Evolutionary conservation across 495 filamentous ascomycete genomes (phyloP), one percentile per base, ranked within the genome.

Genomic region (Pyrenopolyporus hunteri): DNA sequence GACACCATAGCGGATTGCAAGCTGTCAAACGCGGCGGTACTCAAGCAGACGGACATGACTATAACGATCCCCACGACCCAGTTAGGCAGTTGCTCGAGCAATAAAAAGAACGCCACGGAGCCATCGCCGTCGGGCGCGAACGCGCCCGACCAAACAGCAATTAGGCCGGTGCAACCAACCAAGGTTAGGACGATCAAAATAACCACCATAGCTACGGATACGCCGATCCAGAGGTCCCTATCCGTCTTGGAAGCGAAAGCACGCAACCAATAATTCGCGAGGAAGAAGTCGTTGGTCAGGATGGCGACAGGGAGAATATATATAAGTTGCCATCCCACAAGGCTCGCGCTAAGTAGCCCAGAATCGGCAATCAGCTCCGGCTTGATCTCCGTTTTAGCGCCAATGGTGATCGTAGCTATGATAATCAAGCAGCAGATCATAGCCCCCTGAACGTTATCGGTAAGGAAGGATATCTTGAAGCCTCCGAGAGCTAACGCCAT

Each of bases 201-300:
- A 43, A 74, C 81, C 6, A 85, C 69, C 9, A 82, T 80, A 14
- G 89, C 89, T 13, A 88, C 74, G n/a, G 77, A 77, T 26, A 87
- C 78, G 8, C 89, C 89, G 48, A 89, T 77, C 76, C 81, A 83
- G n/a, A 92, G 81, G 61, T 91, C 89, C 54, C 78, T 85, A 74
- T 92, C 89, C 0, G 88, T 88, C 65, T 85, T 87, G 53, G 87
- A 86, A 16, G 89, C 87, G 68, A 92, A 92, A n/a, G 89, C 88
- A 43, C 89, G 86, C 64, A 91, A 83, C 89, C 89, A 92, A 75
- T 88, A 90, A 57, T 82, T 83, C 45, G 87, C 88, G 26, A 91
- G 74, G 73, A 92, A 92, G 77, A 92, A 89, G 70, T 89, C 82
- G 67, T 90, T 91, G 23, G 88, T 91, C 26, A 91, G 69, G 45